phyloP scores from a whole-genome alignment of 257 asterid genomes.

The Rubia yunnanensis region DNA sequence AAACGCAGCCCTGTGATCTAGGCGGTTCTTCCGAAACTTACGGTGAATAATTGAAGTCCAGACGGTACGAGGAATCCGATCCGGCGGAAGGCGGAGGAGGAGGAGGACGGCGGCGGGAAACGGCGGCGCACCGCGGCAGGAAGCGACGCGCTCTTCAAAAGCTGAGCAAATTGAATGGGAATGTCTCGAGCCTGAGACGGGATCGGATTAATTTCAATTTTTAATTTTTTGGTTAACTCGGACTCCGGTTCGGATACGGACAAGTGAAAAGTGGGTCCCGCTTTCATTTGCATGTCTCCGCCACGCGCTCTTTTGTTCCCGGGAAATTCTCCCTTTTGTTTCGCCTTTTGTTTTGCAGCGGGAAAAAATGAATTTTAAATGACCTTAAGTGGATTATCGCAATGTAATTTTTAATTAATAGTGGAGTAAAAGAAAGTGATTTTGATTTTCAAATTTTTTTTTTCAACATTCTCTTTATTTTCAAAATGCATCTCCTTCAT shows the following conservation, averaged over 20 bases:
- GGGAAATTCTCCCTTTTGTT: neutral
- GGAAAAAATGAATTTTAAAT: constrained; percentile 1
- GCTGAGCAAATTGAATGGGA: neutral
- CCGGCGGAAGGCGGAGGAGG: constrained; percentile 1
- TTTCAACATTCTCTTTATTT: too few species aligned
- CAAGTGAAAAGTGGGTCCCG: neutral
- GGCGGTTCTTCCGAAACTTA: constrained; percentile 4
- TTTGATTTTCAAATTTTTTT: too few species aligned
- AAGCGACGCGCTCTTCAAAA: neutral
- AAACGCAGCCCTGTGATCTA: constrained; percentile 34
- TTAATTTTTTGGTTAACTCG: neutral
- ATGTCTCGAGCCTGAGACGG: neutral
- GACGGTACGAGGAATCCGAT: constrained; percentile 11
- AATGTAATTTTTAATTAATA: too few species aligned
- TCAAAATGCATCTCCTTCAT: too few species aligned
- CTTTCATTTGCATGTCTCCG: neutral
- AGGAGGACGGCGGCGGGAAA: neutral
- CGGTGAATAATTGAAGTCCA: neutral
- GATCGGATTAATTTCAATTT: neutral
- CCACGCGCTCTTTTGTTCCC: neutral
- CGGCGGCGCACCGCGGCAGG: constrained; percentile 1
- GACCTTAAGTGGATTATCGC: too few species aligned
- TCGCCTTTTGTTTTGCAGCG: neutral
- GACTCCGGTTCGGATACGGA: neutral
- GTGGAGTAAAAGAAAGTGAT: too few species aligned